Evolutionary conservation across 2,329 filamentous ascomycete genomes (phyloP).

Genomic region (Aspergillus pseudoterreus): DNA sequence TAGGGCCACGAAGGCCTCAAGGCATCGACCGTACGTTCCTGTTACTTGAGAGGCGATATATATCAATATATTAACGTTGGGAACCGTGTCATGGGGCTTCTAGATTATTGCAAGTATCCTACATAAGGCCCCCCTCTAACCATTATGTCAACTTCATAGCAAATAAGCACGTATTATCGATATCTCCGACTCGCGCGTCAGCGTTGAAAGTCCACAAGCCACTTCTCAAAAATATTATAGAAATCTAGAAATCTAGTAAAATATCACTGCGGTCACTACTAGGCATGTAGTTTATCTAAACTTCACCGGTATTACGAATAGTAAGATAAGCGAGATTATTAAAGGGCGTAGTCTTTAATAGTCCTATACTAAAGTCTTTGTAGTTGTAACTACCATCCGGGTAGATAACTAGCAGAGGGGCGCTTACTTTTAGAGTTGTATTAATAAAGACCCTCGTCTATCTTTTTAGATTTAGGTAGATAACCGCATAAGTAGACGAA

Average conservation of each 20-base stretch:
- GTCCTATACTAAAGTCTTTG: slow-evolving; percentile 2
- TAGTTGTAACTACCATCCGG: slow-evolving; percentile 6
- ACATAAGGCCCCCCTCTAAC: slow-evolving; percentile 9
- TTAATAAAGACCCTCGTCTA: too few relatives aligned
- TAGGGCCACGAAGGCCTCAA: too few relatives aligned
- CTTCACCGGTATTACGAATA: slow-evolving; percentile 8
- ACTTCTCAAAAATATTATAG: slow-evolving; percentile 9
- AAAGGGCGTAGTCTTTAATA: slow-evolving; percentile 9
- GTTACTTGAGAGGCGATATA: too few relatives aligned
- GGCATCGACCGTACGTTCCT: too few relatives aligned
- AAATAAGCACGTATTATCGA: slow-evolving; percentile 11
- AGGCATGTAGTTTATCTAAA: slow-evolving; percentile 10
- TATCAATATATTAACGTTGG: too few relatives aligned
- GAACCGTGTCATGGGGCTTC: neutral
- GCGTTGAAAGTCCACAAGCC: slow-evolving; percentile 14
- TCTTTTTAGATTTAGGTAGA: slow-evolving; percentile 12
- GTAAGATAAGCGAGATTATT: slow-evolving; percentile 8
- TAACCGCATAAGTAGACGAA: slow-evolving; percentile 11
- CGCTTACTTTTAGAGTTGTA: slow-evolving; percentile 10
- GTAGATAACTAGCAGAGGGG: slow-evolving; percentile 7
- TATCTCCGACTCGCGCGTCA: slow-evolving; percentile 11
- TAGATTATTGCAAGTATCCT: neutral
- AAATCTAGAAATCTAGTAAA: slow-evolving; percentile 11
- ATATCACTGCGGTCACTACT: slow-evolving; percentile 11
- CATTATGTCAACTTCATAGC: slow-evolving; percentile 13